Base-by-base conservation (phyloP, 2,329 filamentous ascomycete genomes). In the Colletotrichum theobromicola region DNA sequence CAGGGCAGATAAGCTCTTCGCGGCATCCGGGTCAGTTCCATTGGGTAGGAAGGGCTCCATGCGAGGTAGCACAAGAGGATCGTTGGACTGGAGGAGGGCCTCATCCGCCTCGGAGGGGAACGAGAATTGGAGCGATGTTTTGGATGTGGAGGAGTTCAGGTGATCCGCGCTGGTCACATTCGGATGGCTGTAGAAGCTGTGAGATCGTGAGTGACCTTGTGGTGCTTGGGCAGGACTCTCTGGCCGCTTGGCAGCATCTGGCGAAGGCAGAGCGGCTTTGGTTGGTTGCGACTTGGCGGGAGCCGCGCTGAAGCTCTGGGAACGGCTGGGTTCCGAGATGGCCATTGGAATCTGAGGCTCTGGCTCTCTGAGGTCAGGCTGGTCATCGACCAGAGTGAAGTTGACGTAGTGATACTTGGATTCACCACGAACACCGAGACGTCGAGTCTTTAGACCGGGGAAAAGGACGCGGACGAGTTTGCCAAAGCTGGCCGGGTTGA, bases 381-480 rank as follows among this genome's bases (percentile, higher is more conserved):
- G 86, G 72, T 93, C 91, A 65, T 93, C 91, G 55, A 87, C 84
- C 65, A 93, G 83, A 15, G 86, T 87, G 79, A 93, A 93, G 80
- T 93, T 92, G 61, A 93, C 91, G 80, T 99, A 99, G 84, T 99
- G 97, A 83, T 99, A 99, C 83, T 99, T 99, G 16, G 97, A 99
- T 85, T 98, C 96, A 77, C 97, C 97, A 67, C 97, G 92, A 61
- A 98, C 96, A 76, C 97, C 97, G 15, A 99, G 88, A 77, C 97
- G 91, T 74, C 97, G 91, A 35, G 97, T 99, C 84, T 98, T 96
- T 26, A 99, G 93, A 55, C 96, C 96, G 0, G 97, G 96, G 79
- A 98, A 99, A 66, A 99, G 94, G 50, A 99, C 96, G 35, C 97
- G 93, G 37, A 99, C 97, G 57, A 99, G 91, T 84, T 99, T 99